Evolutionary conservation across 2,329 filamentous ascomycete genomes (phyloP).

Genomic region (Akanthomyces muscarius): DNA sequence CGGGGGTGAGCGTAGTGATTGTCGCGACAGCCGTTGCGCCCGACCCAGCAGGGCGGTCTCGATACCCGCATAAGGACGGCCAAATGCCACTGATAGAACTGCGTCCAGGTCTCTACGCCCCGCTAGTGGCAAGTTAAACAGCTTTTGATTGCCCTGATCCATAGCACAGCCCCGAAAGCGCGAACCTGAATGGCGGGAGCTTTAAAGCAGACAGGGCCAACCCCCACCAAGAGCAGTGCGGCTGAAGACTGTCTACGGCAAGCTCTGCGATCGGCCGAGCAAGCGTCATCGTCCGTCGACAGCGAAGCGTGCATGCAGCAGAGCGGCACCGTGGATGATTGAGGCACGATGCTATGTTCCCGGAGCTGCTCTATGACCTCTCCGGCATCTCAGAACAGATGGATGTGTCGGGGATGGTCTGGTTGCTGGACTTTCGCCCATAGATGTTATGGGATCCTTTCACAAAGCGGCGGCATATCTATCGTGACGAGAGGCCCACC

Average conservation of each 20-base stretch:
- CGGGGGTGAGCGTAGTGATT: not conserved
- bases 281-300: not conserved
- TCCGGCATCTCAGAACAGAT: not conserved
- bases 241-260: conserved; percentile 5
- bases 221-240: conserved; percentile 8
- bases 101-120: not conserved
- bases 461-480: no score
- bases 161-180: conserved; percentile 1
- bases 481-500: no score
- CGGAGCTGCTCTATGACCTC: not conserved
- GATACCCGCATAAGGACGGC: not conserved
- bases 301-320: not conserved
- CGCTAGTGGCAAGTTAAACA: not conserved
- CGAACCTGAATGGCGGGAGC: not conserved
- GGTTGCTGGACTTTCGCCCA: no score
- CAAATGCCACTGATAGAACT: not conserved
- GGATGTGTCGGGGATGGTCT: no score
- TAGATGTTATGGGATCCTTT: no score
- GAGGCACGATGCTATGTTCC: no score
- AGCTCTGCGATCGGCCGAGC: not conserved
- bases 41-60: conserved; percentile 1
- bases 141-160: not conserved
- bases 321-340: not conserved
- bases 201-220: not conserved
- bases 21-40: conserved; percentile 3